Conservation (phyloP, 2,329 filamentous ascomycete species). For the Exophiala spinifera region DNA sequence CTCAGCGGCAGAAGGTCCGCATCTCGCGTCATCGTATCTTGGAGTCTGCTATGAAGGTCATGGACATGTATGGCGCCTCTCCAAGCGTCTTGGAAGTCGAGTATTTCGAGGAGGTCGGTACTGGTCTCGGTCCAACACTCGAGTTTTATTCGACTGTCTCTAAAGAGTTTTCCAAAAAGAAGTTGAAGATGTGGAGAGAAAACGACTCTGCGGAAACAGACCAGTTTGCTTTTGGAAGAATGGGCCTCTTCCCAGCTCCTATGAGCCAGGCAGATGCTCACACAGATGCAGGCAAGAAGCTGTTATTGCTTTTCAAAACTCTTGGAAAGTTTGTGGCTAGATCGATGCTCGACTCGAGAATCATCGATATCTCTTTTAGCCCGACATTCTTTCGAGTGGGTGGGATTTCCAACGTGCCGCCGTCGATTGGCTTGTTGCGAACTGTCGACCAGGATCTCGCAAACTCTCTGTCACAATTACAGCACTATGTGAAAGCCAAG, state of each 20-base stretch:
- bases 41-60: slow-evolving; percentile 95
- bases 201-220: slow-evolving; percentile 65
- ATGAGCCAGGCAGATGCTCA: slow-evolving; percentile 74
- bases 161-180: slow-evolving; percentile 95
- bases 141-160: slow-evolving; percentile 98
- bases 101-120: slow-evolving; percentile 98
- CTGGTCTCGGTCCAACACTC: slow-evolving; percentile 87
- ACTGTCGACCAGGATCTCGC: slow-evolving; percentile 83
- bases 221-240: slow-evolving; percentile 74
- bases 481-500: slow-evolving; percentile 81
- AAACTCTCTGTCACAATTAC: slow-evolving; percentile 78
- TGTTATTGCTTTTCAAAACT: slow-evolving; percentile 84
- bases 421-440: slow-evolving; percentile 85
- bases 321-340: slow-evolving; percentile 96
- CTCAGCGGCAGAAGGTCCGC: slow-evolving; percentile 96
- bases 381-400: slow-evolving; percentile 96
- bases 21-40: slow-evolving; percentile 93
- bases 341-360: slow-evolving; percentile 96
- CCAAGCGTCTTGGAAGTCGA: slow-evolving; percentile 95
- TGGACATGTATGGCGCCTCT: slow-evolving; percentile 97
- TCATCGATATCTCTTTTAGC: slow-evolving; percentile 97
- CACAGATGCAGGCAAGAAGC: slow-evolving; percentile 77
- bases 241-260: slow-evolving; percentile 87
- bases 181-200: slow-evolving; percentile 93
- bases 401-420: slow-evolving; percentile 66